Evolutionary conservation across 1,139 yeast genomes (phyloP).

Genomic region (Hyphopichia buzzinii): DNA sequence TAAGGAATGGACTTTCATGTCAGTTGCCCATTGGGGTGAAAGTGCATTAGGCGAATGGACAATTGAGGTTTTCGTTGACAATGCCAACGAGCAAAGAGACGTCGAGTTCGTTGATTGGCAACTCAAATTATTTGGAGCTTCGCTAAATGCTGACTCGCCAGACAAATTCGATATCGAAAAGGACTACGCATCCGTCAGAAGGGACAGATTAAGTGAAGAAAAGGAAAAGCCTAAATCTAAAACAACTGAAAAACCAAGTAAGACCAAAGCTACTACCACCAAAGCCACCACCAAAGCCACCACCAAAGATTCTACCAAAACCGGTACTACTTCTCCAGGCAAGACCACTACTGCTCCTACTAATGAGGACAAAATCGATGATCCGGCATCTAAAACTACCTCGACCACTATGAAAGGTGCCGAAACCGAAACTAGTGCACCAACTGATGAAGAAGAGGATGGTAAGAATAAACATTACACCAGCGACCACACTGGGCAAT

Average conservation of each 20-base stretch:
- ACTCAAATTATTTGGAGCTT: slow-evolving; percentile 78
- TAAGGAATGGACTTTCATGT: slow-evolving; percentile 86
- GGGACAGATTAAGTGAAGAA: slow-evolving; percentile 22
- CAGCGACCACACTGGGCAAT: slow-evolving; percentile 49
- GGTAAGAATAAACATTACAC: slow-evolving; percentile 34
- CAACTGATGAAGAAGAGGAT: slow-evolving; percentile 20
- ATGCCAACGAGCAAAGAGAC: slow-evolving; percentile 18
- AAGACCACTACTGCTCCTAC: slow-evolving; percentile 9
- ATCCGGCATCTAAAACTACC: slow-evolving; percentile 2
- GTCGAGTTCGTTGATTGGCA: slow-evolving; percentile 70
- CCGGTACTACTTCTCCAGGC: slow-evolving; percentile 4
- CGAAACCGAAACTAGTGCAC: slow-evolving; percentile 10
- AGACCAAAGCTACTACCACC: slow-evolving; percentile 8
- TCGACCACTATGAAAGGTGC: slow-evolving; percentile 1
- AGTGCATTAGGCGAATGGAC: slow-evolving; percentile 80
- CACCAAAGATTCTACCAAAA: slow-evolving; percentile 5
- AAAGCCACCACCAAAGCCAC: slow-evolving; percentile 3
- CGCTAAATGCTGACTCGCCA: slow-evolving; percentile 61
- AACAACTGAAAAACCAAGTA: slow-evolving; percentile 6
- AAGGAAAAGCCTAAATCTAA: slow-evolving; percentile 7
- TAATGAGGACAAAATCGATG: slow-evolving; percentile 1
- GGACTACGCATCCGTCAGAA: slow-evolving; percentile 41
- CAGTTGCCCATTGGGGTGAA: slow-evolving; percentile 99
- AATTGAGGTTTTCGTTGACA: slow-evolving; percentile 50
- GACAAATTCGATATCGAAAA: slow-evolving; percentile 39